Evolutionary conservation across 2,329 filamentous ascomycete species (phyloP).

Genomic region (Gliomastix tumulicola): DNA sequence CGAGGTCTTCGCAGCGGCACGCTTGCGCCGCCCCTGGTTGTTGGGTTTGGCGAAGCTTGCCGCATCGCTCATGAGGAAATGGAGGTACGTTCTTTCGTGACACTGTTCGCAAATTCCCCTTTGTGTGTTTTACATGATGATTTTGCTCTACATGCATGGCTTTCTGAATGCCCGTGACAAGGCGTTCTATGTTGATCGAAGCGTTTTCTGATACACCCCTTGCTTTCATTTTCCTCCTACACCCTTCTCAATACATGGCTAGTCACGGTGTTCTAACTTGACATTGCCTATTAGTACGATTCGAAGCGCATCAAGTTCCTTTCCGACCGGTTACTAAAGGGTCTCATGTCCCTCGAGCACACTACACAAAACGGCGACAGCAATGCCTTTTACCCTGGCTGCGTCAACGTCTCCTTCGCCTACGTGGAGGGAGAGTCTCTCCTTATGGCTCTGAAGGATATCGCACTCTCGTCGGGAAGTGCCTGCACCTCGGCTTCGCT

Average conservation of each 20-base stretch:
- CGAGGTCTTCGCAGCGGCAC: conserved; percentile 91
- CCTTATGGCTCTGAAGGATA: conserved; percentile 96
- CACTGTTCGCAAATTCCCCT: conserved; percentile 8
- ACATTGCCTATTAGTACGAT: conserved; percentile 95
- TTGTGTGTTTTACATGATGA: conserved; percentile 58
- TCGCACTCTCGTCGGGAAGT: conserved; percentile 91
- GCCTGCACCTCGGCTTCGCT: conserved; percentile 95
- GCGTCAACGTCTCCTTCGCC: conserved; percentile 96
- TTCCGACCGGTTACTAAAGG: conserved; percentile 76
- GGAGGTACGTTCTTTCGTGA: conserved; percentile 65
- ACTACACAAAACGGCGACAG: conserved; percentile 85
- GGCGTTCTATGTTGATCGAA: conserved; percentile 52
- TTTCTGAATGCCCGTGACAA: conserved; percentile 72
- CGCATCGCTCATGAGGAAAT: conserved; percentile 87
- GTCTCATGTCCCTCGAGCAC: conserved; percentile 84
- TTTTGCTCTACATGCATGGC: conserved; percentile 80
- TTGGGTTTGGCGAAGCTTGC: conserved; percentile 94
- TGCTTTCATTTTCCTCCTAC: background rate
- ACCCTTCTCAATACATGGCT: too few species aligned
- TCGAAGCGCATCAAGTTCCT: conserved; percentile 74
- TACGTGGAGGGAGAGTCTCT: conserved; percentile 98
- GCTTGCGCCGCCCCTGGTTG: conserved; percentile 78
- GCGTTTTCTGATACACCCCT: conserved; percentile 54
- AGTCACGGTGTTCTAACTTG: too few species aligned
- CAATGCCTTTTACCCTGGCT: conserved; percentile 83